These are phyloP conservation scores for Ephemerocybe angulata DNA, from an alignment of 768 basidiomycete genomes.

Conservation along the genomic window DNA sequence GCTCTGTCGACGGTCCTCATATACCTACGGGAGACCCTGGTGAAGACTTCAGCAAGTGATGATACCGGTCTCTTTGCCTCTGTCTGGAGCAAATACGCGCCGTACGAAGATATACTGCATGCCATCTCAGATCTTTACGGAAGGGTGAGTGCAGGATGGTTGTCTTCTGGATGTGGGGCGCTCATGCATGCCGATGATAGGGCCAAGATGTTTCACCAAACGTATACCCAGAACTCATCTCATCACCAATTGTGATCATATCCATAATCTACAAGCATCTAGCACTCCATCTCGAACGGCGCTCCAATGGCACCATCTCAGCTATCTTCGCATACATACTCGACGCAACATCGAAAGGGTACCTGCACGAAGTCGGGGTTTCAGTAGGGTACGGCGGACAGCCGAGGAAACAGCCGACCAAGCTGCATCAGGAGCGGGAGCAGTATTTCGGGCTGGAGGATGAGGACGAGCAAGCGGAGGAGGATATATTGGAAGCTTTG, in stretches of 20 bases:
- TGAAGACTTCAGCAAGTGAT: slow-evolving; percentile 18
- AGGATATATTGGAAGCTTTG: slow-evolving; percentile 36
- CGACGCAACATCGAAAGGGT: slow-evolving; percentile 58
- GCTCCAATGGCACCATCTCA: slow-evolving; percentile 43
- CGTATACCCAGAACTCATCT: slow-evolving; percentile 42
- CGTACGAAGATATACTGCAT: slow-evolving; percentile 44
- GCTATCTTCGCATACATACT: slow-evolving; percentile 69
- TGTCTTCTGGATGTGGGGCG: background rate
- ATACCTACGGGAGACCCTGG: slow-evolving; percentile 46
- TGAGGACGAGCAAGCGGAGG: slow-evolving; percentile 37
- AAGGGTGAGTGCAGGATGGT: slow-evolving; percentile 42
- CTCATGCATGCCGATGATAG: slow-evolving; percentile 20
- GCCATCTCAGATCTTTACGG: slow-evolving; percentile 57
- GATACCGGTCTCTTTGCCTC: slow-evolving; percentile 29
- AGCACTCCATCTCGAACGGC: slow-evolving; percentile 47
- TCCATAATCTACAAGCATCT: slow-evolving; percentile 60
- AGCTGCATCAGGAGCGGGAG: slow-evolving; percentile 22
- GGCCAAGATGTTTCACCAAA: slow-evolving; percentile 28
- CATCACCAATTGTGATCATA: slow-evolving; percentile 48
- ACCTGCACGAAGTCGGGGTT: slow-evolving; percentile 52
- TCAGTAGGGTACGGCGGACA: slow-evolving; percentile 54
- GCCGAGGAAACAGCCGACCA: slow-evolving; percentile 21
- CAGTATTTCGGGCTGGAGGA: slow-evolving; percentile 34
- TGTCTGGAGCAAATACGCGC: slow-evolving; percentile 49
- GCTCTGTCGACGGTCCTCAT: slow-evolving; percentile 53